phyloP scores from a whole-genome alignment of 225 moss, liverwort and hornwort species.

The Thuidium tamariscinum region DNA sequence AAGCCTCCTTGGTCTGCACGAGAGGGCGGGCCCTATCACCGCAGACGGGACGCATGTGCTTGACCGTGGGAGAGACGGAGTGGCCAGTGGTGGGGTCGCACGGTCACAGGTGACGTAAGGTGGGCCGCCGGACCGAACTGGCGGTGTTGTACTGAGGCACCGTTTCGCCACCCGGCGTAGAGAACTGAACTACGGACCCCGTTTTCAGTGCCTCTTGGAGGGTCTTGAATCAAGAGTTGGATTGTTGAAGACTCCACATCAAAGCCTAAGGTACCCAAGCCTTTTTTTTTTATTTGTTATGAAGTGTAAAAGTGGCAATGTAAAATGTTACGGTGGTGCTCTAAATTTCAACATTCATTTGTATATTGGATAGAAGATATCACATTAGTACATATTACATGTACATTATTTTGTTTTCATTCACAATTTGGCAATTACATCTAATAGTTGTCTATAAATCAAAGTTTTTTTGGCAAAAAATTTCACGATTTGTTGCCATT shows the following conservation, averaged over 20 bases:
- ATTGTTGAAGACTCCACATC: not conserved
- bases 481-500: too few species aligned
- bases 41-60: not conserved
- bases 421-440: too few species aligned
- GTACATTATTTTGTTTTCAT: too few species aligned
- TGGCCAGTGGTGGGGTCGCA: not conserved
- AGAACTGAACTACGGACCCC: not conserved
- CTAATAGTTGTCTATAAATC: too few species aligned
- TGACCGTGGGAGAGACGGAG: not conserved
- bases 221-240: not conserved
- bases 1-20: not conserved
- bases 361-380: too few species aligned
- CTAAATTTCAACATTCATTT: too few species aligned
- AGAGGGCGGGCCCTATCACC: not conserved
- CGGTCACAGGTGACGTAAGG: not conserved
- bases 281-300: too few species aligned
- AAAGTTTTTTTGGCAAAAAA: too few species aligned
- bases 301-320: too few species aligned
- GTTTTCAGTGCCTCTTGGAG: not conserved
- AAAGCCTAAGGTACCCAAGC: not conserved
- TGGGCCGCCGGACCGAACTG: not conserved
- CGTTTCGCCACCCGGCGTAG: not conserved
- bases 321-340: too few species aligned
- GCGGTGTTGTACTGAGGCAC: not conserved
- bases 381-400: too few species aligned